These are phyloP conservation scores for Phytopythium chamaehyphon DNA, from an alignment of 352 stramenopile species.

Conservation along the genomic window DNA sequence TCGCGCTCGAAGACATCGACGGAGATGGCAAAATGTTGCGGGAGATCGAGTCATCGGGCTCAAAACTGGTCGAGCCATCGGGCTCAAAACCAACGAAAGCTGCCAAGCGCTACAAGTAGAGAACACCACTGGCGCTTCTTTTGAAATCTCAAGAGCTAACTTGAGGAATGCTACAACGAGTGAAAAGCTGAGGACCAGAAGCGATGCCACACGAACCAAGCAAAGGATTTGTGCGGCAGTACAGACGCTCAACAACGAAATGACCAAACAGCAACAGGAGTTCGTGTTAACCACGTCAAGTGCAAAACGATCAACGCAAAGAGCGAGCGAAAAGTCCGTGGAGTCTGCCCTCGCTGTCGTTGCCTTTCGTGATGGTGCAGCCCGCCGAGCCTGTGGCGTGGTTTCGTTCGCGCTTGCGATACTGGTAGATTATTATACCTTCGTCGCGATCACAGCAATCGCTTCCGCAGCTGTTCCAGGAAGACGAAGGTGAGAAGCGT, in stretches of 20 bases:
- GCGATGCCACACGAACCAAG: constrained; percentile 24
- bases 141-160: no score
- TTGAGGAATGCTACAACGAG: no score
- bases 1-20: no score
- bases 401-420: background rate
- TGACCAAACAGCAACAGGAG: constrained; percentile 6
- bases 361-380: background rate
- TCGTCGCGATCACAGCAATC: constrained; percentile 34
- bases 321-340: no score
- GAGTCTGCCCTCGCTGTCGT: no score
- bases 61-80: constrained; percentile 28
- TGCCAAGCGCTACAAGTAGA: constrained; percentile 13
- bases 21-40: no score
- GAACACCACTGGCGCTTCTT: constrained; percentile 23
- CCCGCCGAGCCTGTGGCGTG: background rate
- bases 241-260: constrained; percentile 34
- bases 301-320: no score
- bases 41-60: no score
- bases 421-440: background rate
- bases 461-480: constrained; percentile 71
- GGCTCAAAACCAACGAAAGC: constrained; percentile 25
- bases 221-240: constrained; percentile 30
- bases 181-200: constrained; percentile 27
- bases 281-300: background rate
- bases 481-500: constrained; percentile 87